Evolutionary conservation across 148 eudicot species (phyloP).

Genomic region (Nepenthes mirabilis): DNA sequence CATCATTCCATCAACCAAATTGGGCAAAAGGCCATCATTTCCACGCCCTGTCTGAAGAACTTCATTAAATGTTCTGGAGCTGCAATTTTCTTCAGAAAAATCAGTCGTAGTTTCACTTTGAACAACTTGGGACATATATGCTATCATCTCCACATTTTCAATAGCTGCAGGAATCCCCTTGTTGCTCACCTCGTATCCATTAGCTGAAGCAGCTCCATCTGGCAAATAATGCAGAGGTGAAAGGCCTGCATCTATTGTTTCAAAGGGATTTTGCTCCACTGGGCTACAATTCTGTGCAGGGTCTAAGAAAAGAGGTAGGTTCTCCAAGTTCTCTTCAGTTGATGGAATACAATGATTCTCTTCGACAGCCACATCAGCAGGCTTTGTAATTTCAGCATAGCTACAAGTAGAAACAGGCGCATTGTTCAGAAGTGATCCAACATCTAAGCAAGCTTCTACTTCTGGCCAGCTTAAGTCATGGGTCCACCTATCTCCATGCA

Average conservation of each 20-base stretch:
- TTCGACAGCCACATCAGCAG: conserved; percentile 13
- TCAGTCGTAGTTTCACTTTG: conserved; percentile 5
- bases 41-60: no score
- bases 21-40: no score
- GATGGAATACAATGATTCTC: conserved; percentile 8
- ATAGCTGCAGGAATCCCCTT: neutral
- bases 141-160: neutral
- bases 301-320: neutral
- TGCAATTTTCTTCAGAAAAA: no score
- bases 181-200: no score
- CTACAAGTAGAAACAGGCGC: conserved; percentile 1
- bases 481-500: neutral
- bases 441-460: conserved; percentile 11
- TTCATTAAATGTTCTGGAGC: no score
- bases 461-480: conserved; percentile 11
- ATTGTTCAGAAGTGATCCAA: neutral
- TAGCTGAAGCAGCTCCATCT: no score
- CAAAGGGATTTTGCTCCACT: neutral
- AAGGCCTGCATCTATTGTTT: neutral
- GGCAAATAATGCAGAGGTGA: neutral
- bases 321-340: conserved; percentile 13
- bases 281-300: neutral
- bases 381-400: conserved; percentile 4
- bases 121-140: conserved; percentile 5
- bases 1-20: no score